Evolutionary conservation across 2,329 filamentous ascomycete species (phyloP), one percentile per base, ranked within the genome.

Genomic region (Leptographium radiaticola): DNA sequence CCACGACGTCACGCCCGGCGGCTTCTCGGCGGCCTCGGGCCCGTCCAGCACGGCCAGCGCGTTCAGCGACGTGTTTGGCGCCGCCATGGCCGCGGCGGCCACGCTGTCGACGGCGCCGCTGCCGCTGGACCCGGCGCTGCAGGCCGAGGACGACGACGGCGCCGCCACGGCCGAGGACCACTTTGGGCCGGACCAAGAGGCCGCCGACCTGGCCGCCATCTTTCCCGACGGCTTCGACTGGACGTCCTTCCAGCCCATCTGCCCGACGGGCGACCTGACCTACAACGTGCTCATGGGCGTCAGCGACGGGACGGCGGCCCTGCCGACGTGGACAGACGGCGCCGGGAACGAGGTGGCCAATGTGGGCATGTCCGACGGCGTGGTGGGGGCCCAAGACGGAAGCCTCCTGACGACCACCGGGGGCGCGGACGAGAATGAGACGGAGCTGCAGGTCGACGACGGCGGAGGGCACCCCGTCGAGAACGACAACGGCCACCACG

Each of bases 251-350:
- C 71, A 75, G 58, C 76, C 77, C 16, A 71, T 81, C 55, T 80
- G 78, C 53, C 75, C 79, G 0, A 78, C 75, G 55, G 72, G 74
- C 20, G 79, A 82, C 58, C 66, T 83, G 6, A 65, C 79, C 0
- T 81, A 75, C 60, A 78, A 81, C 58, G 73, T 81, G 38, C 66
- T 81, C 5, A 71, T 69, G 13, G 74, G 70, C n/a, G 66, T 71
- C 48, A 60, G 62, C 53, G 59, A 55, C 20, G 53, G n/a, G 38
- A 55, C 54, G 56, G 57, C 56, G 31, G 42, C 53, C 47, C 15
- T 42, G 64, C 45, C 57, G 33, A 11, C 36, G 11, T 31, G 18
- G 34, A 25, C 20, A 7, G 38, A 25, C 10, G 10, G 15, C 3
- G 30, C 4, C n/a, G 48, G 36, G 18, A 34, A 11, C 36, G 48